Percentiles rank a stretch among this genome's conserved stretches.
Conservation (phyloP, 2,329 filamentous ascomycete genomes). For the Verruconis gallopava region DNA sequence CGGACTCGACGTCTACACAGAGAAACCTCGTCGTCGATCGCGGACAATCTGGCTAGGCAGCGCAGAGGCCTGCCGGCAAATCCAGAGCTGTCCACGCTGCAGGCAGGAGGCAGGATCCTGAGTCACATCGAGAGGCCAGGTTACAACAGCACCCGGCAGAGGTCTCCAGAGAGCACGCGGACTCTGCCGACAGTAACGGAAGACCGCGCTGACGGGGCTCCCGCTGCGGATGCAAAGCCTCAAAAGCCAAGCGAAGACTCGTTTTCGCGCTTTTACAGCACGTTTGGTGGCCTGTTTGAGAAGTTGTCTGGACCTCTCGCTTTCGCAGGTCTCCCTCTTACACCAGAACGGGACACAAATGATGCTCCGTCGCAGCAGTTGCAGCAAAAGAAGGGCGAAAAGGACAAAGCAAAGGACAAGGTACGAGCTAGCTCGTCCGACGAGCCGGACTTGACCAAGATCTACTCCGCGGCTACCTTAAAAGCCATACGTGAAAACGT, state of each 20-base stretch:
- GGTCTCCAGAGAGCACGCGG: slow-evolving; percentile 8
- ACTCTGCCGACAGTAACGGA: slow-evolving; percentile 15
- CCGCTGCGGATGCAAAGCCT: slow-evolving; percentile 18
- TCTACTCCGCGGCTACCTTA: slow-evolving; percentile 78
- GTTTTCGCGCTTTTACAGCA: slow-evolving; percentile 83
- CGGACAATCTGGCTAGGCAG: slow-evolving; percentile 61
- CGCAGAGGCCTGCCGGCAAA: slow-evolving; percentile 12
- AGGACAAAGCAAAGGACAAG: slow-evolving; percentile 15
- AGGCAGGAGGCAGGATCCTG: slow-evolving; percentile 52
- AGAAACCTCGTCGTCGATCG: slow-evolving; percentile 69
- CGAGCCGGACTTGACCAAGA: slow-evolving; percentile 58
- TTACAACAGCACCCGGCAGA: slow-evolving; percentile 1
- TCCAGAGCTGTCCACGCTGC: slow-evolving; percentile 49
- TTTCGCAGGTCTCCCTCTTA: slow-evolving; percentile 79
- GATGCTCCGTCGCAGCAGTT: slow-evolving; percentile 16
- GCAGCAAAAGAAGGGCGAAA: slow-evolving; percentile 16
- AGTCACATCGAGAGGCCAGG: slow-evolving; percentile 7
- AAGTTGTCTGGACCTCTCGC: slow-evolving; percentile 80
- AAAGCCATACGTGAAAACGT: slow-evolving; percentile 59
- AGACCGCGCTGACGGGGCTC: slow-evolving; percentile 15
- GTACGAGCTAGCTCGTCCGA: slow-evolving; percentile 23
- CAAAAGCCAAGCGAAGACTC: slow-evolving; percentile 49
- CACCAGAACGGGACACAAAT: slow-evolving; percentile 13
- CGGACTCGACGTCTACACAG: slow-evolving; percentile 40
- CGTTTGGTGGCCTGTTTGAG: slow-evolving; percentile 79